phyloP scores from a whole-genome alignment of 108 stramenopile species.

The Asterionellopsis glacialis region DNA sequence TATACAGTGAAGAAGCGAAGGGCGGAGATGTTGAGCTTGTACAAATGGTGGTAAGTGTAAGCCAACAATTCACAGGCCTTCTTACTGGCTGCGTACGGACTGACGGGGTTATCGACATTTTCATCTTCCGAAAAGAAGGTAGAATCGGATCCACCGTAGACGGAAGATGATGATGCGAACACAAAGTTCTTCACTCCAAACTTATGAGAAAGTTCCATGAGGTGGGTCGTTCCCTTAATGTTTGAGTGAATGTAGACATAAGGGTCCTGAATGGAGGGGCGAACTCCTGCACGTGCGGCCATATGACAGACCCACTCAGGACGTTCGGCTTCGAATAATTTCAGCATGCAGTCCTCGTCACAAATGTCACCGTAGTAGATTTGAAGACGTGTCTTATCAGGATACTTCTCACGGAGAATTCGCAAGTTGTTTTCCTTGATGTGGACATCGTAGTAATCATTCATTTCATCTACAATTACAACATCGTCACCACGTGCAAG shows the following conservation, averaged over 20 bases:
- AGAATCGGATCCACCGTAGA: slow-evolving; percentile 92
- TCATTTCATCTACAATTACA: slow-evolving; percentile 97
- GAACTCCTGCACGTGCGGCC: slow-evolving; percentile 93
- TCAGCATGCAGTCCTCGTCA: slow-evolving; percentile 79
- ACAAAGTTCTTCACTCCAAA: slow-evolving; percentile 93
- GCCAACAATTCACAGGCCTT: slow-evolving; percentile 97
- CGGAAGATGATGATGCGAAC: slow-evolving; percentile 90
- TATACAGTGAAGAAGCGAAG: slow-evolving; percentile 98
- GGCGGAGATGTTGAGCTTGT: slow-evolving; percentile 87
- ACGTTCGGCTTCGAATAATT: slow-evolving; percentile 71
- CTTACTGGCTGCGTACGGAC: slow-evolving; percentile 96
- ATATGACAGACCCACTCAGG: slow-evolving; percentile 94
- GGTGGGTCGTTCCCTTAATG: slow-evolving; percentile 91
- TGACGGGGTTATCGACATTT: slow-evolving; percentile 92
- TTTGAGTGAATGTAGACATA: slow-evolving; percentile 97
- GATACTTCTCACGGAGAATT: slow-evolving; percentile 43
- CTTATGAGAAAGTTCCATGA: slow-evolving; percentile 85
- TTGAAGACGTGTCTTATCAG: slow-evolving; percentile 31
- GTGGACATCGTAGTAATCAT: slow-evolving; percentile 94
- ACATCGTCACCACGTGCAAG: slow-evolving; percentile 92
- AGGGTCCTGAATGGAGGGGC: slow-evolving; percentile 95
- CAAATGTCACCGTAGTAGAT: slow-evolving; percentile 92
- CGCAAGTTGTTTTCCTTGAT: slow-evolving; percentile 88
- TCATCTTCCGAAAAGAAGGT: slow-evolving; percentile 93
- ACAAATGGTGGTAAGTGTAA: slow-evolving; percentile 96